These are phyloP conservation scores for Pythium apleroticum DNA, from an alignment of 352 stramenopile genomes.

Conservation along the genomic window DNA sequence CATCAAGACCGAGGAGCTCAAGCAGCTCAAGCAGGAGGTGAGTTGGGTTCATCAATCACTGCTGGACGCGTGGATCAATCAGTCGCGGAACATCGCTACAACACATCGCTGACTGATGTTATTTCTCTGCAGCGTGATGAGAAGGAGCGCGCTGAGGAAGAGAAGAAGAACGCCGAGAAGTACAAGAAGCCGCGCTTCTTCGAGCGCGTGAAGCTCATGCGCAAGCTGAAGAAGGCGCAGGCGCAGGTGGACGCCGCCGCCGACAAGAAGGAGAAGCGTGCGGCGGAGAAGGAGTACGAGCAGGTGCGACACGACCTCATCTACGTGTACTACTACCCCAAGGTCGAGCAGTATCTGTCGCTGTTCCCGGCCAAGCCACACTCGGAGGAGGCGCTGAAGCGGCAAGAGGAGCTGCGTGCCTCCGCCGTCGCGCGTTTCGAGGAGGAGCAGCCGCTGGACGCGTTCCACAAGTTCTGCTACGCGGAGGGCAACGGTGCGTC, in stretches of 20 bases:
- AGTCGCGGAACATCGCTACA: not conserved
- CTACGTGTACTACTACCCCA: constrained; percentile 86
- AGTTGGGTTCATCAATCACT: not conserved
- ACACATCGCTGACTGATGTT: constrained; percentile 7
- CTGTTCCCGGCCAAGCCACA: constrained; percentile 61
- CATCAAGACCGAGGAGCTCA: constrained; percentile 45
- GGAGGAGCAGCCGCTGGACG: constrained; percentile 52
- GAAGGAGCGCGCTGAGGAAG: constrained; percentile 27
- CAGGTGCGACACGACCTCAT: constrained; percentile 62
- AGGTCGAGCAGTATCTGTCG: constrained; percentile 66
- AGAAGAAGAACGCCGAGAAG: constrained; percentile 79
- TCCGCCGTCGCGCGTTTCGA: constrained; percentile 52
- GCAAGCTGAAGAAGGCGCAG: constrained; percentile 69
- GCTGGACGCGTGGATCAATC: not conserved
- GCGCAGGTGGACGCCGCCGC: constrained; percentile 35
- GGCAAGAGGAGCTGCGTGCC: constrained; percentile 47
- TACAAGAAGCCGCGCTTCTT: constrained; percentile 87
- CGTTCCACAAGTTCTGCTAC: constrained; percentile 77
- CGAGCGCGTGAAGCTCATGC: constrained; percentile 83
- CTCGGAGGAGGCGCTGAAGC: constrained; percentile 46
- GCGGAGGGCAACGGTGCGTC: constrained; percentile 39
- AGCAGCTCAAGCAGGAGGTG: constrained; percentile 33
- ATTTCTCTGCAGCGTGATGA: constrained; percentile 13
- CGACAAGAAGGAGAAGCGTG: constrained; percentile 40
- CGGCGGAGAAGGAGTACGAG: constrained; percentile 44